Evolutionary conservation across 2,329 filamentous ascomycete genomes (phyloP).

Genomic region (Fusarium beomiforme): DNA sequence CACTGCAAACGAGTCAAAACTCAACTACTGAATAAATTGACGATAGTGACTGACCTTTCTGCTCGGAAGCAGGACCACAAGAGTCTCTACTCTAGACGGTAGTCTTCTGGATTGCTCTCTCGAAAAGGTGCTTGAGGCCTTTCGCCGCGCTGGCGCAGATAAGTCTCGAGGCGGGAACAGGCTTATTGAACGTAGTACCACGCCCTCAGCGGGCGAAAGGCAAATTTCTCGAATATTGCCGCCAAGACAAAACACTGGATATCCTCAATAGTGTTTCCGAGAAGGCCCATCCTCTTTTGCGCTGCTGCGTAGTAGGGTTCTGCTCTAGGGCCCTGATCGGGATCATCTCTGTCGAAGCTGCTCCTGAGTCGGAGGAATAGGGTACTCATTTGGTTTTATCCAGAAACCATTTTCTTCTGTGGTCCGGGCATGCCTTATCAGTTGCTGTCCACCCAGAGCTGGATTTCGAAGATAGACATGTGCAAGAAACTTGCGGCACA

Average conservation of each 20-base stretch:
- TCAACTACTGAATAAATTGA: neutral
- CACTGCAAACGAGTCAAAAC: neutral
- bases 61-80: conserved; percentile 40
- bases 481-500: conserved; percentile 24
- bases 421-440: conserved; percentile 26
- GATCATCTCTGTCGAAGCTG: neutral
- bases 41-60: conserved; percentile 23
- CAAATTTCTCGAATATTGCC: conserved; percentile 36
- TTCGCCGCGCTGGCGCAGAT: conserved; percentile 1
- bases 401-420: conserved; percentile 27
- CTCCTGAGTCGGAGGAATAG: neutral
- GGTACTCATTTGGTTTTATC: conserved; percentile 1
- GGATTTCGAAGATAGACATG: conserved; percentile 38
- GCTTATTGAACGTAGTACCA: conserved; percentile 40
- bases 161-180: conserved; percentile 8
- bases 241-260: conserved; percentile 42
- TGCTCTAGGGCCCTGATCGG: neutral
- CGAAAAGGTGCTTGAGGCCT: neutral
- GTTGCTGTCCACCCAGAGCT: conserved; percentile 27
- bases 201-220: conserved; percentile 32
- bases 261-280: conserved; percentile 35
- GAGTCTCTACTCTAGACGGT: conserved; percentile 31
- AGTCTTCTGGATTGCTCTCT: neutral
- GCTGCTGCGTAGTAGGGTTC: conserved; percentile 38
- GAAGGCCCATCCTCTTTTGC: conserved; percentile 33